phyloP scores from a whole-genome alignment of 441 rosid genomes.

The Heliophila coronopifolia region DNA sequence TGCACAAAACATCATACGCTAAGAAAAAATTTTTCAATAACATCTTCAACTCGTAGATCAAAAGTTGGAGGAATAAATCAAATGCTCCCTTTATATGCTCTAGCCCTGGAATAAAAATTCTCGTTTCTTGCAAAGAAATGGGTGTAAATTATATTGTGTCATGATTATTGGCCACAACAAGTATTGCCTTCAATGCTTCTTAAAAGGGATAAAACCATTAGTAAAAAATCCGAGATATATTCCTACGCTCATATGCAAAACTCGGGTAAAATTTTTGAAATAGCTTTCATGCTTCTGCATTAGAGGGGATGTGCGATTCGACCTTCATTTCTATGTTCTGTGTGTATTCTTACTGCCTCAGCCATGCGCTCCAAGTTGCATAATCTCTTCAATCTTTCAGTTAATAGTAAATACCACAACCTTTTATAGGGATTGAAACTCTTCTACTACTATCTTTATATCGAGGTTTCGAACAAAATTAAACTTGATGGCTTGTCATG shows the following conservation, averaged over 20 bases:
- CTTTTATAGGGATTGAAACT: no score
- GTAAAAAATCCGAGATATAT: neutral
- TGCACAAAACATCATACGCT: neutral
- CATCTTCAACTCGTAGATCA: neutral
- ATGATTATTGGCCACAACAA: neutral
- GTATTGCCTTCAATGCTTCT: neutral
- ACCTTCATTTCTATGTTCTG: no score
- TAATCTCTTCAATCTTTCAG: neutral
- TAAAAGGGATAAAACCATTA: neutral
- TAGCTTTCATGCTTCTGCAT: neutral
- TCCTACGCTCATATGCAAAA: neutral
- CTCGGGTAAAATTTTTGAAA: neutral
- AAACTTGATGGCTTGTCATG: no score
- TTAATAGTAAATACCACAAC: neutral
- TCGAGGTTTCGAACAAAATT: no score
- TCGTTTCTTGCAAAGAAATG: neutral
- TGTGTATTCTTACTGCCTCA: no score
- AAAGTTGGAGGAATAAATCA: neutral
- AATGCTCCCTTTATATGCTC: neutral
- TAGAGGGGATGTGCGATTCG: neutral
- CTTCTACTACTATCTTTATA: no score
- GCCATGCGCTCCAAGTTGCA: no score
- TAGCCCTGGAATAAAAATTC: neutral
- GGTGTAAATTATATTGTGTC: neutral
- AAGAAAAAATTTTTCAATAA: neutral